Evolutionary conservation across 805 yeast genomes (phyloP).

Genomic region (Yarrowia sp.): DNA sequence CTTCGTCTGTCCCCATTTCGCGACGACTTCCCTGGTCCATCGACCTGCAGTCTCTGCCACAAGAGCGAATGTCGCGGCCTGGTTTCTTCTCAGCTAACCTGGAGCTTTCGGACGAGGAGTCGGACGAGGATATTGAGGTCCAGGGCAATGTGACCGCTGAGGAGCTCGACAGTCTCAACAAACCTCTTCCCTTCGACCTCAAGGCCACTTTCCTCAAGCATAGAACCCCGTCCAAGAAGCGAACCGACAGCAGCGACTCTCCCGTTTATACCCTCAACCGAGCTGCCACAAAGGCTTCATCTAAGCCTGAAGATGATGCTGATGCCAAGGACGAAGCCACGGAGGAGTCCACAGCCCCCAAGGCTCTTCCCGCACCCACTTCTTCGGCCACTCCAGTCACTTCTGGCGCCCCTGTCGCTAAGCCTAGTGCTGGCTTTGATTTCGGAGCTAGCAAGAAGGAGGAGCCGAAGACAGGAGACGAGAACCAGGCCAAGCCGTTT

Average conservation of each 20-base stretch:
- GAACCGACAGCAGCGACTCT: not conserved
- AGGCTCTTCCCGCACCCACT: slow-evolving; percentile 12
- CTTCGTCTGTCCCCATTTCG: slow-evolving; percentile 6
- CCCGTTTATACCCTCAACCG: slow-evolving; percentile 21
- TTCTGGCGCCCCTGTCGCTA: not conserved
- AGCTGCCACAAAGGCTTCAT: not conserved
- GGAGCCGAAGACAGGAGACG: not conserved
- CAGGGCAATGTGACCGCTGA: slow-evolving; percentile 12
- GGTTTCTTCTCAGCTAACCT: slow-evolving; percentile 22
- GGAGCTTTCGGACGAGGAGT: slow-evolving; percentile 32
- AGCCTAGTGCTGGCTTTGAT: slow-evolving; percentile 29
- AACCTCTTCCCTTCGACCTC: slow-evolving; percentile 18
- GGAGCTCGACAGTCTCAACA: slow-evolving; percentile 8
- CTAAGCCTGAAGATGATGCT: not conserved
- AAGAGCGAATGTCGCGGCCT: slow-evolving; percentile 15
- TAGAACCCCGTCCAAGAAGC: slow-evolving; percentile 10
- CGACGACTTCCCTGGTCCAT: slow-evolving; percentile 19
- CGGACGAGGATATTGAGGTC: not conserved
- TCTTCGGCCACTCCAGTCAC: no score
- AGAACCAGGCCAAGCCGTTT: slow-evolving; percentile 4
- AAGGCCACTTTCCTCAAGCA: slow-evolving; percentile 25
- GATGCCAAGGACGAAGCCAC: not conserved
- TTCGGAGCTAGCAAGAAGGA: slow-evolving; percentile 9
- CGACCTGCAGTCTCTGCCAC: slow-evolving; percentile 18
- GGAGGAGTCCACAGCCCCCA: not conserved